These are phyloP conservation scores for Baorangia bicolor DNA, from an alignment of 768 basidiomycete species.

Conservation along the genomic window DNA sequence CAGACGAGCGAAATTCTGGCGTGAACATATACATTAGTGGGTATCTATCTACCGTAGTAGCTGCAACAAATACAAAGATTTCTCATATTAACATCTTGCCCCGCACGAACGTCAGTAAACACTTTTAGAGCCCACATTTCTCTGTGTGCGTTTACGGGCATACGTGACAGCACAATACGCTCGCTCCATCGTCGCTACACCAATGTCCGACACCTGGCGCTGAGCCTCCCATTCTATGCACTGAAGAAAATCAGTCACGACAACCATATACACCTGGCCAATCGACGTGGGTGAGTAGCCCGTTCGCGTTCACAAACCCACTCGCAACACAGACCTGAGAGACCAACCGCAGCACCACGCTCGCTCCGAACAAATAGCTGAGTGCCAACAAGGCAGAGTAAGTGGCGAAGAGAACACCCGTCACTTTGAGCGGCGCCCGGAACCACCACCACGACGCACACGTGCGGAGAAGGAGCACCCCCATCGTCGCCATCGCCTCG, in stretches of 20 bases:
- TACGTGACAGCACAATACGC: neutral
- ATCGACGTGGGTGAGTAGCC: neutral
- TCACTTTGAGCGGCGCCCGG: neutral
- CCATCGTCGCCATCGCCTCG: neutral
- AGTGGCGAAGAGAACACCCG: neutral
- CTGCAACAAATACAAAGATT: no score
- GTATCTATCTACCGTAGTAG: no score
- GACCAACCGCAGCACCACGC: neutral
- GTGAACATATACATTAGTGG: no score
- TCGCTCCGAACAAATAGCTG: neutral
- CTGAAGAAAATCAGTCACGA: neutral
- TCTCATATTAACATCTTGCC: no score
- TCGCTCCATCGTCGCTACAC: neutral
- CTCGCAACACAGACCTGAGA: constrained; percentile 3
- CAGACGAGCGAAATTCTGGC: no score
- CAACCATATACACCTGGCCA: neutral
- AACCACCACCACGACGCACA: constrained; percentile 12
- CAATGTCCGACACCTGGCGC: neutral
- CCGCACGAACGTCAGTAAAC: no score
- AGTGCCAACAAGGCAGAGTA: neutral
- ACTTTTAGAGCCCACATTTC: neutral
- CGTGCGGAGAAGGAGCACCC: neutral
- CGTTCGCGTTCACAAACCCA: neutral
- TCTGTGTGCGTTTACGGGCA: neutral
- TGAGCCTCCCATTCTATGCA: constrained; percentile 14